A percentile compares a stretch with the other conserved stretches of the same genome.
Conservation (phyloP, 1,139 yeast species). For the Zygosaccharomyces pseudobailii region DNA sequence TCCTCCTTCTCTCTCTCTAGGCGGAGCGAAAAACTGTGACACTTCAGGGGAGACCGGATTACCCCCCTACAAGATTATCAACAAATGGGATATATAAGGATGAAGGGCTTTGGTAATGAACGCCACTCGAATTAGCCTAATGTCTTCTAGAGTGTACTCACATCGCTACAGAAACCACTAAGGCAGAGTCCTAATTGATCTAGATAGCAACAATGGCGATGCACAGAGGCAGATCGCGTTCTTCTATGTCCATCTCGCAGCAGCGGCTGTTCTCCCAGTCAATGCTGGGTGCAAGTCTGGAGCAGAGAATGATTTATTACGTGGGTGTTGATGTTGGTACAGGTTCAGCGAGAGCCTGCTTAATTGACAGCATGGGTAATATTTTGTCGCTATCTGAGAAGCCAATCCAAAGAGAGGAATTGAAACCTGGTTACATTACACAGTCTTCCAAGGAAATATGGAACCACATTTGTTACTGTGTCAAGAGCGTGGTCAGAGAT, state of each 20-base stretch:
- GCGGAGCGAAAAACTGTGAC: conserved; percentile 1
- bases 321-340: conserved; percentile 98
- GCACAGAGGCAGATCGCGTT: conserved; percentile 19
- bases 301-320: conserved; percentile 43
- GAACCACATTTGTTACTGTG: conserved; percentile 82
- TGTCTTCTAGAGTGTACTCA: no score
- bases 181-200: not conserved
- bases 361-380: conserved; percentile 77
- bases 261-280: conserved; percentile 20
- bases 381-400: conserved; percentile 78
- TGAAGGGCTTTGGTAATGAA: not conserved
- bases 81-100: not conserved
- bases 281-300: conserved; percentile 15
- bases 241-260: conserved; percentile 21
- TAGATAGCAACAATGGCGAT: not conserved
- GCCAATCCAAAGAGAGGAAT: conserved; percentile 70
- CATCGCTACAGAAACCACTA: not conserved
- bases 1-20: not conserved
- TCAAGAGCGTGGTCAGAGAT: conserved; percentile 64
- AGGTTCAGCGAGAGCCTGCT: conserved; percentile 93
- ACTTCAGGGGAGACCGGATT: conserved; percentile 1
- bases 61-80: not conserved
- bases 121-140: not conserved
- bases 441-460: conserved; percentile 93
- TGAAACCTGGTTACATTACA: conserved; percentile 66